These are phyloP conservation scores for Priceomyces melissophilus DNA, from an alignment of 805 yeast genomes.

Conservation along the genomic window DNA sequence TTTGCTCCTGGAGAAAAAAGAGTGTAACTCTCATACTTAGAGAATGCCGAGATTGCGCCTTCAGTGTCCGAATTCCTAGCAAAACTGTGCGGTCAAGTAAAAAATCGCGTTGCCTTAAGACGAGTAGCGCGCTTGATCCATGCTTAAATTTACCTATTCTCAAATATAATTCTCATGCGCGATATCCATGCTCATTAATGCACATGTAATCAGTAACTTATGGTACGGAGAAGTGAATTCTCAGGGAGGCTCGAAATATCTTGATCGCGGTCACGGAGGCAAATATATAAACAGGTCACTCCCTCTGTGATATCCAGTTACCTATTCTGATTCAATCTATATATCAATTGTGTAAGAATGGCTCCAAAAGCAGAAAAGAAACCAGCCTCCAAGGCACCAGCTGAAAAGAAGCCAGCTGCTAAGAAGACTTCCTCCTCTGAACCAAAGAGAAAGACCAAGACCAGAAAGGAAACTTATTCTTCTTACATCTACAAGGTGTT, in stretches of 20 bases:
- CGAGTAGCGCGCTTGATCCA: background rate
- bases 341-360: conserved; percentile 37
- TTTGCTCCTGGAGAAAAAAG: conserved; percentile 1
- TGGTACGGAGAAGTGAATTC: background rate
- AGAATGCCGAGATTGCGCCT: background rate
- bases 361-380: conserved; percentile 69
- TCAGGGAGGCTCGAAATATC: background rate
- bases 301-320: background rate
- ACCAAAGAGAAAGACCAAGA: conserved; percentile 87
- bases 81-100: no score
- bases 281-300: conserved; percentile 7
- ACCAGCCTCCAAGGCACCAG: conserved; percentile 96
- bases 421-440: conserved; percentile 80
- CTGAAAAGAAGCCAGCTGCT: conserved; percentile 89
- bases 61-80: no score
- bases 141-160: conserved; percentile 2
- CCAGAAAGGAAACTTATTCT: conserved; percentile 97
- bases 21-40: conserved; percentile 3
- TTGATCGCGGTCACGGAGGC: conserved; percentile 7
- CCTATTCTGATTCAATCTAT: conserved; percentile 2
- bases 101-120: no score
- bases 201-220: conserved; percentile 1
- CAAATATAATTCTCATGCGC: background rate
- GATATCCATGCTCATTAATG: background rate
- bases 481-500: conserved; percentile 98